Percentiles rank a stretch among this genome's conserved stretches.
These are phyloP conservation scores for Aaosphaeria arxii DNA, from an alignment of 2,329 filamentous ascomycete genomes.

Conservation along the genomic window DNA sequence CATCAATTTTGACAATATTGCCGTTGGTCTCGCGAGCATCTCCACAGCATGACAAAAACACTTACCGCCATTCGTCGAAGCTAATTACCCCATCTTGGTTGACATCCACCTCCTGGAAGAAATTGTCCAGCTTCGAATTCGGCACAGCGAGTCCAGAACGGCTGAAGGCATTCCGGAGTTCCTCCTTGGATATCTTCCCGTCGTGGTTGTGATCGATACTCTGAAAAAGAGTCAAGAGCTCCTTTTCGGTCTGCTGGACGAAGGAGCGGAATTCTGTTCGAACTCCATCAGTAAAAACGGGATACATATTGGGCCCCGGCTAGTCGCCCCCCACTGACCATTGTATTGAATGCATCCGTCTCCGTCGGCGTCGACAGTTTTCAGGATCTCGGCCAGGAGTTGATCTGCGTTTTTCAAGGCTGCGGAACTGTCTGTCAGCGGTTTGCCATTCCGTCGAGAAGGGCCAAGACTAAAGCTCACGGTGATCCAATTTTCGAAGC, in stretches of 20 bases:
- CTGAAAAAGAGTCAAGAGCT: conserved; percentile 78
- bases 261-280: conserved; percentile 80
- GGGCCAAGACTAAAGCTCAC: conserved; percentile 50
- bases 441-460: conserved; percentile 1
- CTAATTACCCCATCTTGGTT: conserved; percentile 85
- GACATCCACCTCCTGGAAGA: conserved; percentile 86
- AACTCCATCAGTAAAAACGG: no score
- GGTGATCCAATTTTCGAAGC: conserved; percentile 85
- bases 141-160: conserved; percentile 77
- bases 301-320: no score
- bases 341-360: conserved; percentile 90
- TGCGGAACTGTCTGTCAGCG: conserved; percentile 35
- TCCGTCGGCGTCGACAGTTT: conserved; percentile 77
- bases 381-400: conserved; percentile 77
- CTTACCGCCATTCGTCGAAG: conserved; percentile 96
- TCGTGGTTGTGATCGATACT: conserved; percentile 83
- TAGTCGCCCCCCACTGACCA: conserved; percentile 50
- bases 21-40: not conserved
- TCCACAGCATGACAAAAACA: not conserved
- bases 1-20: not conserved
- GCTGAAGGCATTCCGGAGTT: conserved; percentile 76
- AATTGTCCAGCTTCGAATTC: conserved; percentile 71
- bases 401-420: conserved; percentile 88
- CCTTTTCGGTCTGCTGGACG: conserved; percentile 80
- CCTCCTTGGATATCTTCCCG: conserved; percentile 81